phyloP scores from a whole-genome alignment of 768 basidiomycete genomes.

The Rhodocollybia butyracea region DNA sequence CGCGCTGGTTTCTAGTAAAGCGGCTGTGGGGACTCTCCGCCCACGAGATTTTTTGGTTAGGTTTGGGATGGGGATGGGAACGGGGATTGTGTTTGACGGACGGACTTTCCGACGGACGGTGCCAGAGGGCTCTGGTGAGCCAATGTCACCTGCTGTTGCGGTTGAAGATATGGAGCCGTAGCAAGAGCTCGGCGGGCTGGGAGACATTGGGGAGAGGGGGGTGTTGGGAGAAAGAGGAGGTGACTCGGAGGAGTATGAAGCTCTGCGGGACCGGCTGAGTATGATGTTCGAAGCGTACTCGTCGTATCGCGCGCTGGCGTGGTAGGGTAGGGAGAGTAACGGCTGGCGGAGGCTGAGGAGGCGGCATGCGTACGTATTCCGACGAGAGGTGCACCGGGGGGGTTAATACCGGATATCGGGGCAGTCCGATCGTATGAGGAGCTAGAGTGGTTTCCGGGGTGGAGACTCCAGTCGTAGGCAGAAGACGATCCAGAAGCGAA shows the following conservation, averaged over 20 bases:
- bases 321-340: constrained; percentile 5
- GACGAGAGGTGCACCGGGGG: not conserved
- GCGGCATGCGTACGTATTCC: constrained; percentile 8
- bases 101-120: not conserved
- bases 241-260: constrained; percentile 1
- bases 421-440: no score
- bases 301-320: not conserved
- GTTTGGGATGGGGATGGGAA: constrained; percentile 56
- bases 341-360: not conserved
- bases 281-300: not conserved
- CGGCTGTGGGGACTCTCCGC: constrained; percentile 44
- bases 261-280: not conserved
- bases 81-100: constrained; percentile 5
- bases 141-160: no score
- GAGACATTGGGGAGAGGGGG: not conserved
- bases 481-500: not conserved
- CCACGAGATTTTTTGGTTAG: constrained; percentile 64
- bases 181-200: not conserved
- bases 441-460: no score
- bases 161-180: no score
- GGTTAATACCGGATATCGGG: not conserved
- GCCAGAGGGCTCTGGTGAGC: not conserved
- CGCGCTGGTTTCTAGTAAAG: constrained; percentile 2
- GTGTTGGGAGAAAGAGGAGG: not conserved
- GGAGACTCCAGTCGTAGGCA: not conserved